Evolutionary conservation across 2,329 filamentous ascomycete genomes (phyloP).

Genomic region (Westerdykella sp.): DNA sequence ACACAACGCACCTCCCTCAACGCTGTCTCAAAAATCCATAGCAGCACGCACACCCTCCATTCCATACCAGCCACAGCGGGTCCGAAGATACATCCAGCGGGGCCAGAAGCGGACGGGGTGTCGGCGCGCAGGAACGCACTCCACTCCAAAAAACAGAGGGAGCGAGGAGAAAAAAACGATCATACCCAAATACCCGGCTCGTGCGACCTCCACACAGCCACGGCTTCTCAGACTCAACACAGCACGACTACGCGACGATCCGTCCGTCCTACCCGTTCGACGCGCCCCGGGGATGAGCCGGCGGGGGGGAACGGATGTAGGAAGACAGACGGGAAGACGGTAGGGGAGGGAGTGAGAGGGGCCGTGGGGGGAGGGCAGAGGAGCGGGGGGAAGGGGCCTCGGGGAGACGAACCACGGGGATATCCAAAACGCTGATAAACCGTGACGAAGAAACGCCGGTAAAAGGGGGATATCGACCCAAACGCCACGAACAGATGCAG

Average conservation of each 20-base stretch:
- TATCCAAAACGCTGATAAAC: no score
- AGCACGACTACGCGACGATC: conserved; percentile 15
- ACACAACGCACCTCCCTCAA: conserved; percentile 32
- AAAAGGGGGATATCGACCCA: conserved; percentile 35
- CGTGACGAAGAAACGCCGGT: no score
- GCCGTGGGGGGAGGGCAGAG: conserved; percentile 35
- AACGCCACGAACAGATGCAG: conserved; percentile 32
- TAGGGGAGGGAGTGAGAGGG: conserved; percentile 7
- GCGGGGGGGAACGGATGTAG: conserved; percentile 26
- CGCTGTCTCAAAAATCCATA: conserved; percentile 36
- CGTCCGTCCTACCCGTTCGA: conserved; percentile 35
- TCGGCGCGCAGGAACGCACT: no score
- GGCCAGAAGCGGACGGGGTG: conserved; percentile 21
- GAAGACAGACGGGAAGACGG: conserved; percentile 18
- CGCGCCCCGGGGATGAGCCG: conserved; percentile 29
- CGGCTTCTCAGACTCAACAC: conserved; percentile 29
- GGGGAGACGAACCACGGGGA: conserved; percentile 37
- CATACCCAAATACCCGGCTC: conserved; percentile 41
- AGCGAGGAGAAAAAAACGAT: conserved; percentile 23
- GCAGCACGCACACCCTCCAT: conserved; percentile 21
- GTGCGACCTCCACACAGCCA: conserved; percentile 15
- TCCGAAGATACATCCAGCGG: conserved; percentile 34
- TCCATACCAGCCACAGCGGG: conserved; percentile 27
- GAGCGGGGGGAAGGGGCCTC: conserved; percentile 41
- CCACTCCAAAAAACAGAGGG: no score